Base-by-base conservation (phyloP, 768 basidiomycete genomes). In the Trichaptum fuscoviolaceum region DNA sequence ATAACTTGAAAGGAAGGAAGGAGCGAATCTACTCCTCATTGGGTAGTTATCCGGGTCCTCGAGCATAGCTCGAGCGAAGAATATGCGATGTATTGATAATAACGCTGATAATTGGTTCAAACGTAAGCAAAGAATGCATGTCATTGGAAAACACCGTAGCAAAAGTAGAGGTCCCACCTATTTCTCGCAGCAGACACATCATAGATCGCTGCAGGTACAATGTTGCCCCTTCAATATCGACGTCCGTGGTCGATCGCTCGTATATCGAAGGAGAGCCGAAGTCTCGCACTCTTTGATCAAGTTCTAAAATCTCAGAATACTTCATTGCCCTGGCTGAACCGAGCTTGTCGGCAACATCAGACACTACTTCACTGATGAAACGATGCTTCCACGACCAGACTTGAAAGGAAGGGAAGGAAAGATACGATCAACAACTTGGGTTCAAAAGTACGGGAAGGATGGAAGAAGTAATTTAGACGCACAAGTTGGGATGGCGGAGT, bases 51-150 rank as follows among this genome's bases (percentile, higher is more conserved):
- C 74, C 0, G 89, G 88, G 52, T 86, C 81, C 66, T 90, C 87
- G 27, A 87, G 85, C 69, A 90, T 84, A 3, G 89, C 89, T 70
- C 87, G 86, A 0, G 89, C 88, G 67, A 90, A 90, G 79, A 88
- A 91, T 66, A 82, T 82, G 27, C 88, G 82, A 69, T 88, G 87
- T 35, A 90, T 83, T 72, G 86, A 86, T 72, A 88, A 78, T 18
- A 89, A 77, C 24, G 85, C 87, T 87, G 42, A 30, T 8, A 30
- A 8, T 3, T 30, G 30, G 8, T 30, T 30, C n/a, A n/a, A n/a
- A n/a, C n/a, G n/a, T n/a, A n/a, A n/a, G n/a, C n/a, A n/a, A n/a
- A n/a, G n/a, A n/a, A n/a, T n/a, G n/a, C n/a, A n/a, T n/a, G n/a
- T n/a, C n/a, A 30, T 30, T 3, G 30, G 8, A 30, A 3, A 3